Base-by-base conservation (phyloP, 805 yeast genomes). In the Kuraishia hungarica region DNA sequence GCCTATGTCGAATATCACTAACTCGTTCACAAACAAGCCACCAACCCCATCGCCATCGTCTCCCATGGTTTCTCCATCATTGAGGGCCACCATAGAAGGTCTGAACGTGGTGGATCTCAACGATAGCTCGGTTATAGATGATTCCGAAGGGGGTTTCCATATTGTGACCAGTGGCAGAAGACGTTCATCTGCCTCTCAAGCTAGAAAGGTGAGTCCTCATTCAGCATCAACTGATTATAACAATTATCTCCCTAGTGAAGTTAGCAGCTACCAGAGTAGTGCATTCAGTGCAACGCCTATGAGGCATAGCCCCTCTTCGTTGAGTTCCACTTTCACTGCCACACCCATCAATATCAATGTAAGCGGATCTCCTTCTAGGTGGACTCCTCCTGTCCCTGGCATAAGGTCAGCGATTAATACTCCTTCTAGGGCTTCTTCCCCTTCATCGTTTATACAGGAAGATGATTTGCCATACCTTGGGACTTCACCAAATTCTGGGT, bases 1-100 rank as follows among this genome's bases (percentile, higher is more conserved):
- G 57, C 62, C 10, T 62, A 67, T 28, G 71, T 35, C 43, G 43
- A 35, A 35, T 13, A 35, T 35, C 17, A 35, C 43, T 17, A 35
- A 35, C 43, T 35, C 43, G 17, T 35, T 35, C 43, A 13, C 43
- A 4, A 35, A 17, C 43, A 50, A 28, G 15, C 39, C 43, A 24
- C 17, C 24, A 24, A 22, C 51, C 11, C 46, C 52, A 22, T 24
- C 4, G 29, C 11, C 24, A 51, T 24, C 29, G 4, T 48, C 50
- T 24, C 50, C 50, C 11, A 6, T 35, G 43, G n/a, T 35, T 7
- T 35, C 43, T 35, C 43, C 43, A 7, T 35, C 43, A 13, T 13
- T 35, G 17, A 35, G 11, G 43, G 43, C 43, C 17, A 35, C 43
- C 17, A 17, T 35, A 15, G 43, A 35, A 35, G 43, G 43, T 15